Evolutionary conservation across 441 rosid species (phyloP), one percentile per base, ranked within the genome.

Genomic region (Mallotus japonicus): DNA sequence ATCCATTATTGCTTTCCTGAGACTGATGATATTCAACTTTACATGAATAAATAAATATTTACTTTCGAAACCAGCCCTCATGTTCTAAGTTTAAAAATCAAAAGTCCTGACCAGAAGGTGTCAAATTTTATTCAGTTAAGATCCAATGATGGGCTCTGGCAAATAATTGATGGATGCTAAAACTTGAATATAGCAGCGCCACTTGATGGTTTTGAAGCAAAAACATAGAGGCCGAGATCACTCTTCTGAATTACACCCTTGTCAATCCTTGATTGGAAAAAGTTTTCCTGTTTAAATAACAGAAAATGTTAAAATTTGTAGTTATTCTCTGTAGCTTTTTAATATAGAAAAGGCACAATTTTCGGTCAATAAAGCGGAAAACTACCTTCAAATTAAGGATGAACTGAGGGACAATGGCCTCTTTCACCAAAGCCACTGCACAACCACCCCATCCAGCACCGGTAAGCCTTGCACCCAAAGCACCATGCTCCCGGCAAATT

Each of bases 391-490:
- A 77, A 44, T 90, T 85, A 47, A 86, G 83, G 71, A 92, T 95
- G 83, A 93, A 95, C 74, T 89, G 93, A 11, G 97, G 90, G 58
- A 89, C 99, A 11, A 85, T 84, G 58, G 80, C 37, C 71, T 93
- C 98, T 74, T 89, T 93, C 54, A 95, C 98, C 69, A 95, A 81
- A 32, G 97, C 92, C 50, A 93, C 99, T 0, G 97, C 92, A 58
- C 99, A 95, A 53, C 99, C 98, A 9, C 99, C 99, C 99, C 99
- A 95, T 72, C 99, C 99, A 22, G 99, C 99, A 66, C 98, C 99
- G 0, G 99, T 95, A 37, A 95, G 93, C 82, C 98, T 91, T 55
- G 99, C 98, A 46, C 99, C 98, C n/a, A 95, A 77, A 70, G 99
- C 97, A 49, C 83, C 91, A 44, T 87, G 85, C 24, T 86, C 89